Evolutionary conservation across 2,329 filamentous ascomycete genomes (phyloP), one percentile per base, ranked within the genome.

Genomic region (Fusarium sp.): DNA sequence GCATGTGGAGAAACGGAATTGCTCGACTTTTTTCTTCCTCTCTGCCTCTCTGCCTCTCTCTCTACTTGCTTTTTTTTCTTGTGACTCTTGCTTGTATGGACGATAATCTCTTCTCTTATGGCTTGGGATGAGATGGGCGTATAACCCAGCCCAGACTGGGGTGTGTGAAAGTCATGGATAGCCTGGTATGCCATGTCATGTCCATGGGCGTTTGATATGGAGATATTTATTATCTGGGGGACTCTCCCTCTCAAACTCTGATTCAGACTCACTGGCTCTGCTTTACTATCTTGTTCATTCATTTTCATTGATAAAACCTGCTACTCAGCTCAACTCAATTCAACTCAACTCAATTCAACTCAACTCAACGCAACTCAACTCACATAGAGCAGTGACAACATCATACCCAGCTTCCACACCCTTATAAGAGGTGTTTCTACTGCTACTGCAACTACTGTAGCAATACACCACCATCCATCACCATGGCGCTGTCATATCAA

Each of bases 401-500:
- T 4, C 32, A 37, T 39, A 44, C 14, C 32, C 25, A 55, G 11
- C 25, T 19, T 50, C 19, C n/a, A 27, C 42, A 46, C 13, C 41
- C 59, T 39, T 37, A 14, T 35, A 15, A 19, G 19, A 42, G 43
- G 36, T 47, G 9, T n/a, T 19, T 35, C 49, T 45, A 23, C 37
- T 50, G 23, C 60, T 39, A 19, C 60, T 39, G 21, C 47, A 50
- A n/a, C 33, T 19, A 23, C 36, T 53, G 35, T 47, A 48, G 45
- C 51, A 36, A 14, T 35, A 39, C 33, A 33, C 27, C 35, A 32
- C 39, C 47, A 19, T 19, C 3, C 29, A 13, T 53, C 57, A 67
- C 56, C 66, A 77, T 77, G 75, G 69, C 74, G 29, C 76, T 85
- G 63, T 80, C 78, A 42, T 78, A 78, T 63, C 75, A 80, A 44